Evolutionary conservation across 768 basidiomycete genomes (phyloP), one percentile per base, ranked within the genome.

Genomic region (Lentinus tigrinus): DNA sequence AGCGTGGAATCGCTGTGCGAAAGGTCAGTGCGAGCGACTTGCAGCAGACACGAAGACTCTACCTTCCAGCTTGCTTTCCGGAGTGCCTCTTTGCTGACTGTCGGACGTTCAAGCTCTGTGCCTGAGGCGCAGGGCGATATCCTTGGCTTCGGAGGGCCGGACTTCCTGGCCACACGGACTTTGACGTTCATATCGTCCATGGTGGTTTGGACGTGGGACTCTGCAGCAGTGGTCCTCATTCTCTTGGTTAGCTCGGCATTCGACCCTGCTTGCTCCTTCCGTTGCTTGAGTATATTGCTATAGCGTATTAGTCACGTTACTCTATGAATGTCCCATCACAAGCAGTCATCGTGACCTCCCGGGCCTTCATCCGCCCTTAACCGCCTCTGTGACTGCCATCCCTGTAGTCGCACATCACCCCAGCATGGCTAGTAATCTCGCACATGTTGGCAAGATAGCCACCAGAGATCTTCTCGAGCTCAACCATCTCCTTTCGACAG

Each of bases 201-300:
- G 8, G 50, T 56, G 16, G 52, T 27, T 24, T 61, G 60, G 3
- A 48, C 46, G 14, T 36, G 55, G 6, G 31, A 2, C 13, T 47
- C 43, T 8, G 21, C 21, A 7, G 36, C n/a, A 0, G 19, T 17
- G 1, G 23, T 52, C 16, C 26, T 27, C 4, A 23, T 2, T 3
- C 17, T 43, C 43, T 52, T 14, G 4, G 53, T 43, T 21, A 43
- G 14, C 17, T 52, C 43, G 10, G 50, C 44, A 2, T 13, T 17
- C 9, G 57, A 50, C 14, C 16, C 13, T 3, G 67, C 23, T 28
- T 61, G 65, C 51, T 74, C 68, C 60, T 79, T 81, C 56, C 72
- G 72, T 37, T 81, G 63, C 72, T 78, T 85, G 42, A 81, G 68
- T 26, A 78, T 59, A 57, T 81, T 80, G 28, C 78, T 81, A 51